Conservation (phyloP, 2,329 filamentous ascomycete genomes). For the Colletotrichum sp. region DNA sequence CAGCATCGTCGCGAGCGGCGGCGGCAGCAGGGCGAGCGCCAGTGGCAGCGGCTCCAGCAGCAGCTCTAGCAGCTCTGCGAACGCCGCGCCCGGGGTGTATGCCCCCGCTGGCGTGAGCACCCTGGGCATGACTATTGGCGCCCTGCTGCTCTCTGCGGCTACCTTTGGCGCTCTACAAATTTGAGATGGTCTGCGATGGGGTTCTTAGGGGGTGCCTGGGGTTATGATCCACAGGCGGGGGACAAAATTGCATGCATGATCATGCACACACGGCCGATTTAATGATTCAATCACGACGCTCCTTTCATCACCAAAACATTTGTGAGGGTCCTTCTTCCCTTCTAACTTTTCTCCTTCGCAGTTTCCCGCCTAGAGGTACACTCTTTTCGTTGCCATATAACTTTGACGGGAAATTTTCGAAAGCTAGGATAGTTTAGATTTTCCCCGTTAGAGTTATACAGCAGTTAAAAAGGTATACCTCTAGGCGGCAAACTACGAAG, state of each 20-base stretch:
- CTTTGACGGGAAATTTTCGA: too few relatives aligned
- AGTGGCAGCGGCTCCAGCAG: constrained; percentile 11
- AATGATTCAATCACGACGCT: not conserved
- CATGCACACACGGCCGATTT: not conserved
- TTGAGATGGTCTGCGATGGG: not conserved
- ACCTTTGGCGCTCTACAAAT: constrained; percentile 24
- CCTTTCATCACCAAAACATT: not conserved
- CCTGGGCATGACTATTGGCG: constrained; percentile 37
- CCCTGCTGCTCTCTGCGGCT: constrained; percentile 38
- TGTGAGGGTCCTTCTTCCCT: too few relatives aligned
- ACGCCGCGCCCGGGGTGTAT: not conserved
- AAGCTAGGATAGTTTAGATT: too few relatives aligned
- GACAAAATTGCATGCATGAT: not conserved
- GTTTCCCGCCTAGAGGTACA: too few relatives aligned
- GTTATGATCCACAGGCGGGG: not conserved
- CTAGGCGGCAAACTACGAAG: too few relatives aligned
- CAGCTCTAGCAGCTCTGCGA: not conserved
- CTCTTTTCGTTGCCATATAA: too few relatives aligned
- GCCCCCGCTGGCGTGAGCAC: constrained; percentile 28
- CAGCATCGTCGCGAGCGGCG: constrained; percentile 31
- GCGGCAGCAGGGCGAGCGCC: not conserved
- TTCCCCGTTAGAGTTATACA: too few relatives aligned
- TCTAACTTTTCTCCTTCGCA: too few relatives aligned
- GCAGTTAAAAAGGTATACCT: too few relatives aligned
- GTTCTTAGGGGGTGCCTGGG: not conserved